Evolutionary conservation across 768 basidiomycete species (phyloP).

Genomic region (Rhodosporidiobolus odoratus): DNA sequence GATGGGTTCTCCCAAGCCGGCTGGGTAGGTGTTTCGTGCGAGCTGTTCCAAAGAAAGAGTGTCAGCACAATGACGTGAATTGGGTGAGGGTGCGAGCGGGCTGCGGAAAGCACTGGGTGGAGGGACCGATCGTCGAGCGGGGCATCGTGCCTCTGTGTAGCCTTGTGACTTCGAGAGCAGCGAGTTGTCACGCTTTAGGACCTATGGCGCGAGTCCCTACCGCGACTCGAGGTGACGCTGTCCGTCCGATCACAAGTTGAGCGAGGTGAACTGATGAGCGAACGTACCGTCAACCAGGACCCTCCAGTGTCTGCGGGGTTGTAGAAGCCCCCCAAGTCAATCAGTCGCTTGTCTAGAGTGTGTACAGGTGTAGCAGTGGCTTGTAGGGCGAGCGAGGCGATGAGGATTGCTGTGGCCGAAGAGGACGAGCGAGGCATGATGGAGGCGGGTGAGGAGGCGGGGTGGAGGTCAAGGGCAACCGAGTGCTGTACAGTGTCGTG

Average conservation of each 20-base stretch:
- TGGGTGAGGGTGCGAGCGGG: background rate
- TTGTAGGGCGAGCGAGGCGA: background rate
- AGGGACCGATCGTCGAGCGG: no score
- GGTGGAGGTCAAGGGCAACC: no score
- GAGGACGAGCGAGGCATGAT: no score
- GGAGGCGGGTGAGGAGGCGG: no score
- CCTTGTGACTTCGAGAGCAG: no score
- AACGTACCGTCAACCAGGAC: constrained; percentile 64
- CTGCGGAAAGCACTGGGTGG: background rate
- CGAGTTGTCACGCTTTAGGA: no score
- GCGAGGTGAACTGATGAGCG: background rate
- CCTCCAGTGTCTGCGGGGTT: constrained; percentile 57
- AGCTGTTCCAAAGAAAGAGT: background rate
- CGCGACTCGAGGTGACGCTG: no score
- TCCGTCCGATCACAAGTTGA: no score
- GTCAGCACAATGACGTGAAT: background rate
- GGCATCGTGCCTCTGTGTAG: no score
- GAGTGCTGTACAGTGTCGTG: no score
- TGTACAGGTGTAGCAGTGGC: constrained; percentile 45
- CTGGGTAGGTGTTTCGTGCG: constrained; percentile 54
- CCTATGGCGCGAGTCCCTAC: no score
- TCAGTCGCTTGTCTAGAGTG: background rate
- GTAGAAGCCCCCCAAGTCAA: constrained; percentile 54
- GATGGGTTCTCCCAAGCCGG: constrained; percentile 76
- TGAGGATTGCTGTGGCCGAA: no score